These are phyloP conservation scores for Rhynchospora pubera DNA, from an alignment of 176 grass and related monocot genomes.

Conservation along the genomic window DNA sequence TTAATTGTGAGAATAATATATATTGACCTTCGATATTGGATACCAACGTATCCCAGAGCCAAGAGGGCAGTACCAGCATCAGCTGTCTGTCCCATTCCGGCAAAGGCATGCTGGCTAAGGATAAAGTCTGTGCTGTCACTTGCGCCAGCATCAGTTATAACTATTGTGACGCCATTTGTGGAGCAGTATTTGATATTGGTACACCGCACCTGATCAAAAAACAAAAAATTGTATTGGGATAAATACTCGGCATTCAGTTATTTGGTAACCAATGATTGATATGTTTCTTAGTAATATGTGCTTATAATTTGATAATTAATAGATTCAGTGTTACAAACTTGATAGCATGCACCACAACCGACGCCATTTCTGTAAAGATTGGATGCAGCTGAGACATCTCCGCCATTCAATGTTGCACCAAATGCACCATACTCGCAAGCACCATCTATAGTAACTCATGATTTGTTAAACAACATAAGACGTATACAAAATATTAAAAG, in stretches of 20 bases:
- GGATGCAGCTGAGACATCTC: conserved; percentile 45
- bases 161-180: conserved; percentile 29
- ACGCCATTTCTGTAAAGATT: conserved; percentile 67
- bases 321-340: conserved; percentile 27
- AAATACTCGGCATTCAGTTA: not conserved
- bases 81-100: conserved; percentile 32
- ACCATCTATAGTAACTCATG: conserved; percentile 25
- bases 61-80: conserved; percentile 38
- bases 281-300: not conserved
- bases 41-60: conserved; percentile 28
- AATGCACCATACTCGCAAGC: conserved; percentile 50
- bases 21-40: conserved; percentile 39
- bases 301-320: not conserved
- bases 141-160: conserved; percentile 29
- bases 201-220: conserved; percentile 30
- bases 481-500: not conserved
- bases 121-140: conserved; percentile 45
- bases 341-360: conserved; percentile 64
- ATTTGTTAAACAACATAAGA: conserved; percentile 3
- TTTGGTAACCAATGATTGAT: not conserved
- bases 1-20: not conserved
- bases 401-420: conserved; percentile 46
- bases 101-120: conserved; percentile 42
- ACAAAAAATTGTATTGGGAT: not conserved
- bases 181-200: conserved; percentile 37